These are phyloP conservation scores for Penstemon newberryi DNA, from an alignment of 257 asterid species.

Conservation along the genomic window DNA sequence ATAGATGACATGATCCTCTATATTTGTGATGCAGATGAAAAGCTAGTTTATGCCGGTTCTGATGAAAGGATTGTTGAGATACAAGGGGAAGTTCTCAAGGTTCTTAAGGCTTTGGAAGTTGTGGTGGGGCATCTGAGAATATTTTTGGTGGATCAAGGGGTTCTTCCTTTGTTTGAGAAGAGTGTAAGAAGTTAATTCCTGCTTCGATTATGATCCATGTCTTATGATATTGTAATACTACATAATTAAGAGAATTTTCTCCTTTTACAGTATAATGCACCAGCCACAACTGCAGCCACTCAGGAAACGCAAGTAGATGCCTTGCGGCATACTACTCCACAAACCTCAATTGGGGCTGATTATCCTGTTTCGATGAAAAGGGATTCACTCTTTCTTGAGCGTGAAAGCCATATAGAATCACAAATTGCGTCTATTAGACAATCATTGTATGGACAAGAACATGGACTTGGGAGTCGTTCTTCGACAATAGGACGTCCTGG, in stretches of 20 bases:
- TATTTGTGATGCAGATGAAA: conserved; percentile 51
- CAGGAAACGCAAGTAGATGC: conserved; percentile 64
- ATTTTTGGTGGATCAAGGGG: conserved; percentile 77
- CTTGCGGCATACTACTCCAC: conserved; percentile 44
- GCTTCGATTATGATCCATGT: conserved; percentile 5
- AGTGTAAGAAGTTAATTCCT: conserved; percentile 45
- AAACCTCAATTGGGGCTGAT: conserved; percentile 44
- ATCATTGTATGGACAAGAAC: conserved; percentile 60
- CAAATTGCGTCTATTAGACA: conserved; percentile 47
- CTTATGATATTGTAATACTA: conserved; percentile 2
- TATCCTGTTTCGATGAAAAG: conserved; percentile 55
- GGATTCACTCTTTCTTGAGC: conserved; percentile 55
- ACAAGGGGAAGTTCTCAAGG: conserved; percentile 77
- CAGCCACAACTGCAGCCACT: conserved; percentile 33
- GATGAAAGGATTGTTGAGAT: conserved; percentile 83
- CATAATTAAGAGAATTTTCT: conserved; percentile 15
- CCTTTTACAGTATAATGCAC: conserved; percentile 47
- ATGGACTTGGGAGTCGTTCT: conserved; percentile 54
- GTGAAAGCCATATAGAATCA: conserved; percentile 53
- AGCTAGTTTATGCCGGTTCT: conserved; percentile 61
- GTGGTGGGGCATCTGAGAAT: conserved; percentile 76
- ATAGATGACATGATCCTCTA: conserved; percentile 19
- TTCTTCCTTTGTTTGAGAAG: conserved; percentile 81
- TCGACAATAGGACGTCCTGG: conserved; percentile 54
- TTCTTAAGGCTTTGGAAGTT: conserved; percentile 73